phyloP scores from a whole-genome alignment of 306 rosid species.

The Carpinus viminea region DNA sequence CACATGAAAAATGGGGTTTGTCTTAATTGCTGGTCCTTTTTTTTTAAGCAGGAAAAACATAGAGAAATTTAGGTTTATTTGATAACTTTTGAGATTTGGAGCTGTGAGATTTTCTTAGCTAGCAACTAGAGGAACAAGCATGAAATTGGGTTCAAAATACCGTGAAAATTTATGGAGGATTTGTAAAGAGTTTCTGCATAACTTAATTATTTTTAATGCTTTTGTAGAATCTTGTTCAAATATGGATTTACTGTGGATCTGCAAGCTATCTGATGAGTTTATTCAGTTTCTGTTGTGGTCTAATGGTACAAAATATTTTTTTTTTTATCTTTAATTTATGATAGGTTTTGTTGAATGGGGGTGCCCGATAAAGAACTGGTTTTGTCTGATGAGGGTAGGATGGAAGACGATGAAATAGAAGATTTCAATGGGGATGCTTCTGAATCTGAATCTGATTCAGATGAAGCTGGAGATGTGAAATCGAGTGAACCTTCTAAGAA shows the following conservation, averaged over 20 bases:
- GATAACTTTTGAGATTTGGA: too few species aligned
- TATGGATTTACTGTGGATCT: neutral
- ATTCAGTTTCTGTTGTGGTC: neutral
- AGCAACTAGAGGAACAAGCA: too few species aligned
- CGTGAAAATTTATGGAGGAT: too few species aligned
- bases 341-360: conserved; percentile 55
- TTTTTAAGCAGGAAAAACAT: too few species aligned
- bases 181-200: neutral
- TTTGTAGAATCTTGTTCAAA: neutral
- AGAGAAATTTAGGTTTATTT: too few species aligned
- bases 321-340: neutral
- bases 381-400: conserved; percentile 25
- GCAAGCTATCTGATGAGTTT: neutral
- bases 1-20: too few species aligned
- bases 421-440: conserved; percentile 39
- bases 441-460: conserved; percentile 59
- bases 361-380: conserved; percentile 15
- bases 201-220: neutral
- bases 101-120: too few species aligned
- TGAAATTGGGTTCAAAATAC: too few species aligned
- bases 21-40: too few species aligned
- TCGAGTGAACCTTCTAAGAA: conserved; percentile 62
- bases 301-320: neutral
- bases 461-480: conserved; percentile 57
- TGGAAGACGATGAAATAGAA: conserved; percentile 26